Base-by-base conservation (phyloP, 768 basidiomycete species). In the Paxillus involutus region DNA sequence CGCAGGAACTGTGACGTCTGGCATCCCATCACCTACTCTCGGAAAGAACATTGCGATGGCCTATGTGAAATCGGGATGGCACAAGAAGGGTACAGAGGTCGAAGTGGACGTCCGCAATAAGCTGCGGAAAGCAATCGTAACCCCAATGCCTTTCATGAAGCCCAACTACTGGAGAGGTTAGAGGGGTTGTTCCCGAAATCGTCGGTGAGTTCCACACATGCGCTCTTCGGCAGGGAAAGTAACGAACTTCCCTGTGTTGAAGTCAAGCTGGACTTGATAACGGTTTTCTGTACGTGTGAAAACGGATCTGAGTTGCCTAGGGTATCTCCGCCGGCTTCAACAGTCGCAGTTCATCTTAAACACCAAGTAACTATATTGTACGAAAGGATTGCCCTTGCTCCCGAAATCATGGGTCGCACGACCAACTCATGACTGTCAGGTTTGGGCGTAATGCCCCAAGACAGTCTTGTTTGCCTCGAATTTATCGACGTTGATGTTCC, bases 41-140 rank as follows among this genome's bases (percentile, higher is more conserved):
- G 84, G 83, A 1, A 86, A 88, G 69, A 98, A 99, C 71, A 92
- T 98, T 61, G 93, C 95, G 1, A 98, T 98, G 96, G 96, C 86
- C 1, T 98, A 98, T 63, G 80, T 98, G 44, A 68, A 76, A 58
- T 80, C 76, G 19, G 94, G 93, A 0, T 85, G 78, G 72, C 91
- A 96, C 74, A 98, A 94, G 75, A 95, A 91, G 70, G 93, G 91
- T 11, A 96, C 88, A 0, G 82, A 88, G 66, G 76, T 98, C 4
- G 78, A 81, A 47, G 86, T 98, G 14, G 89, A 95, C 55, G 89
- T 98, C 36, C 80, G 96, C 44, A 87, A 83, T 54, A 93, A 91
- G 72, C 66, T 83, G 65, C 77, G 92, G 42, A 84, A 82, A 60
- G 94, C 88, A 1, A 74, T 82, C 10, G 74, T 98, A 30, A 83